Percentiles rank a stretch among this genome's conserved stretches.
phyloP scores from a whole-genome alignment of 2,329 filamentous ascomycete species.

The Orbilia brochopaga region DNA sequence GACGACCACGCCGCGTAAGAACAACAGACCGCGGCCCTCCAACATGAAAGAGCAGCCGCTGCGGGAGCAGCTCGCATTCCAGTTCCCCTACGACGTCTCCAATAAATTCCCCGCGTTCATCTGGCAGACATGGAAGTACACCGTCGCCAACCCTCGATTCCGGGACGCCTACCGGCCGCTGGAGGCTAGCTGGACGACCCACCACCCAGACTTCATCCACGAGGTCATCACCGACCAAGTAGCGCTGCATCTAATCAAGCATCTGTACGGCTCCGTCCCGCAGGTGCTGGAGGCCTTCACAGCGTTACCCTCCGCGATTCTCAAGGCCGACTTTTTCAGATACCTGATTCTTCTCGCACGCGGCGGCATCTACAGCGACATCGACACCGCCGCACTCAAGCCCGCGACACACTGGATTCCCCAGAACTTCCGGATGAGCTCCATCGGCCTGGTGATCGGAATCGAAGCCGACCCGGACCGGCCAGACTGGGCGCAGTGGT shows the following conservation, averaged over 20 bases:
- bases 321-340: constrained; percentile 71
- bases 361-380: constrained; percentile 85
- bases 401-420: constrained; percentile 89
- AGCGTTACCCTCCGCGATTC: constrained; percentile 70
- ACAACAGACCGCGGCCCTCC: constrained; percentile 7
- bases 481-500: constrained; percentile 92
- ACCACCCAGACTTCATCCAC: constrained; percentile 90
- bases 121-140: constrained; percentile 98
- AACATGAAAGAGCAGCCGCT: constrained; percentile 59
- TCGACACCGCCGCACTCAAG: constrained; percentile 85
- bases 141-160: constrained; percentile 78
- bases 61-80: constrained; percentile 83
- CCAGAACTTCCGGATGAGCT: constrained; percentile 72
- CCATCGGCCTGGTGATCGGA: constrained; percentile 85
- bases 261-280: constrained; percentile 83
- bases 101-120: constrained; percentile 94
- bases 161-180: constrained; percentile 74
- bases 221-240: constrained; percentile 87
- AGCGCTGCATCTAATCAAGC: constrained; percentile 77
- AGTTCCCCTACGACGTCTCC: constrained; percentile 90
- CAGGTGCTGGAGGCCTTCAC: constrained; percentile 79
- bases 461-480: constrained; percentile 97
- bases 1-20: constrained; percentile 19
- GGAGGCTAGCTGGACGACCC: constrained; percentile 86
- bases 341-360: constrained; percentile 75